Evolutionary conservation across 1,284 basidiomycete species (phyloP).

Genomic region (Sanghuangporus weigelae): DNA sequence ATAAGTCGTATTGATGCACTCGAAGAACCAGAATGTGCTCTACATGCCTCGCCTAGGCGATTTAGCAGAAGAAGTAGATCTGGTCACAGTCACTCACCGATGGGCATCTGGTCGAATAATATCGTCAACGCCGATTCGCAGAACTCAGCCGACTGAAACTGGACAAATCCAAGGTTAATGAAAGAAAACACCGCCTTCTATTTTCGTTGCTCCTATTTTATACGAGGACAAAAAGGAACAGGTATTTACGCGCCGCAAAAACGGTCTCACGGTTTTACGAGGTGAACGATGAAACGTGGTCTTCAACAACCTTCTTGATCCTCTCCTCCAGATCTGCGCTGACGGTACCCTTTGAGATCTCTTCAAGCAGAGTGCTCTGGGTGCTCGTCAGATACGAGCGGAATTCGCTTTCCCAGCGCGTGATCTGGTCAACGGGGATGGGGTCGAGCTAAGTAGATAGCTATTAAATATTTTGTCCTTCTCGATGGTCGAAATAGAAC

Average conservation of each 20-base stretch:
- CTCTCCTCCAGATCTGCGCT: slow-evolving; percentile 87
- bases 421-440: slow-evolving; percentile 92
- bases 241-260: background rate
- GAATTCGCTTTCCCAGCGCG: slow-evolving; percentile 90
- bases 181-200: background rate
- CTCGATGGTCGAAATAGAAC: slow-evolving; percentile 26
- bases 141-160: background rate
- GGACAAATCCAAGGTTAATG: background rate
- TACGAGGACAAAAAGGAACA: background rate
- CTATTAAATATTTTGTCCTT: slow-evolving; percentile 11
- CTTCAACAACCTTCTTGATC: slow-evolving; percentile 90
- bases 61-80: too few species aligned
- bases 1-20: background rate
- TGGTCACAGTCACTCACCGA: too few species aligned
- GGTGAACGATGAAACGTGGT: slow-evolving; percentile 79
- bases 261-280: slow-evolving; percentile 27
- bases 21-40: background rate
- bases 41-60: background rate
- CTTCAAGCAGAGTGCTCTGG: slow-evolving; percentile 67
- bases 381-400: slow-evolving; percentile 72
- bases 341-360: slow-evolving; percentile 81
- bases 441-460: slow-evolving; percentile 62
- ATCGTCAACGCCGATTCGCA: background rate
- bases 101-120: too few species aligned
- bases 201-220: background rate